Base-by-base conservation (phyloP, 2,329 filamentous ascomycete genomes). In the Tolypocladium guangdongense region DNA sequence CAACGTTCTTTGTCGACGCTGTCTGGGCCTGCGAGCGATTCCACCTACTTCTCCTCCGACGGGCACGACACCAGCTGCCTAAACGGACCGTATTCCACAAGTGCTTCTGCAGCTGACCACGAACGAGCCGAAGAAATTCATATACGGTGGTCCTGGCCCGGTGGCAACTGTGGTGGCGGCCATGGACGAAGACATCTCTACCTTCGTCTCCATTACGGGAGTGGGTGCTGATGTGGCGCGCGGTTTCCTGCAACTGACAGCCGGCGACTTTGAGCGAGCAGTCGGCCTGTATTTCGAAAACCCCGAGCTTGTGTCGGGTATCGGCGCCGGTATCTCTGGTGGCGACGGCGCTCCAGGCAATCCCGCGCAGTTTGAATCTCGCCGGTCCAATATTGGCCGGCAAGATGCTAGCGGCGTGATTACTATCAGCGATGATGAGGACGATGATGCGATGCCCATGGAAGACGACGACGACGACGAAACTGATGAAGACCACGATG, bases 271-370 rank as follows among this genome's bases (percentile, higher is more conserved):
- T 51, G 84, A 90, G 69, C 87, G 92, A 64, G 93, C 93, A 30
- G 85, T 96, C 62, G 83, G 89, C 64, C 83, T 97, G 14, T 99
- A 84, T 73, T 97, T 90, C 69, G 90, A 95, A 65, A 93, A 87
- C 66, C 88, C 87, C 45, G 90, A 92, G 49, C 81, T 86, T 7
- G 66, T 68, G n/a, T 66, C 65, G 22, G 66, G 66, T 4, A 60
- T 71, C 7, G 67, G 67, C 38, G 66, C 68, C 37, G 66, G 63
- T 38, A 50, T 68, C n/a, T 56, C 61, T 32, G 60, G 57, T 49
- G 48, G 56, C 38, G 53, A 53, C 30, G 49, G 52, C 32, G 43
- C 56, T 22, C 47, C 57, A 48, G 27, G 56, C 39, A 45, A 45
- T 50, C 50, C 52, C 27, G 57, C 68, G 38, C 64, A 68, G 33